Conservation (phyloP, 768 basidiomycete species). For the Kwoniella botswanensis region DNA sequence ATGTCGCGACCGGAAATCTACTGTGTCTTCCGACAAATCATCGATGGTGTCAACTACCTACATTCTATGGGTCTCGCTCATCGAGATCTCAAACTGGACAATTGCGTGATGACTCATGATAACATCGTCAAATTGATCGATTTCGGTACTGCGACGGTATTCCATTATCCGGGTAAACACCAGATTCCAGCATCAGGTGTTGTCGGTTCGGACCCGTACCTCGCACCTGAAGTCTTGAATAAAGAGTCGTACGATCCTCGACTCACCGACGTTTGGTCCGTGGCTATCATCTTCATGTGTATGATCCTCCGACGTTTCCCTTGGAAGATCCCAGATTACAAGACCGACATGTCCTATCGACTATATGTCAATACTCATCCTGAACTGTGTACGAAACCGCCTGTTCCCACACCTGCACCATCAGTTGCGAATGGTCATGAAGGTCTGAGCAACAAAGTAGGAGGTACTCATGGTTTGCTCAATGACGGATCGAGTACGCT, state of each 20-base stretch:
- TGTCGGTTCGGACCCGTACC: constrained; percentile 96
- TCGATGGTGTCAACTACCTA: constrained; percentile 96
- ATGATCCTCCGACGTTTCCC: constrained; percentile 97
- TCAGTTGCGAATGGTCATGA: constrained; percentile 41
- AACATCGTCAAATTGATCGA: constrained; percentile 99
- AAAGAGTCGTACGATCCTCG: constrained; percentile 87
- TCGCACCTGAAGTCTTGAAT: constrained; percentile 90
- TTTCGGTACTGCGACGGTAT: constrained; percentile 99
- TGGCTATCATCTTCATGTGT: constrained; percentile 98
- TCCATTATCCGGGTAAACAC: constrained; percentile 94
- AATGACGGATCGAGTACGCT: constrained; percentile 49
- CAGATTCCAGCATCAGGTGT: constrained; percentile 79
- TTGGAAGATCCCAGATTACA: constrained; percentile 96
- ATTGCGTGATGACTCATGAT: constrained; percentile 96
- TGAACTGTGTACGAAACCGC: constrained; percentile 68
- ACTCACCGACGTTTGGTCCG: constrained; percentile 97
- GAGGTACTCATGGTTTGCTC: constrained; percentile 41
- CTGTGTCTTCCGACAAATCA: constrained; percentile 98
- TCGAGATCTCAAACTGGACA: constrained; percentile 98
- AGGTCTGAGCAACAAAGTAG: constrained; percentile 28
- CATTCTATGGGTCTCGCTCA: constrained; percentile 97
- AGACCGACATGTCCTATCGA: constrained; percentile 87
- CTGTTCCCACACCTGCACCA: constrained; percentile 50
- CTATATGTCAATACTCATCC: constrained; percentile 93
- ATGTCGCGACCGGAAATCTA: constrained; percentile 98